Conservation (phyloP, 108 stramenopile genomes). For the Chaetoceros tenuissimus region DNA sequence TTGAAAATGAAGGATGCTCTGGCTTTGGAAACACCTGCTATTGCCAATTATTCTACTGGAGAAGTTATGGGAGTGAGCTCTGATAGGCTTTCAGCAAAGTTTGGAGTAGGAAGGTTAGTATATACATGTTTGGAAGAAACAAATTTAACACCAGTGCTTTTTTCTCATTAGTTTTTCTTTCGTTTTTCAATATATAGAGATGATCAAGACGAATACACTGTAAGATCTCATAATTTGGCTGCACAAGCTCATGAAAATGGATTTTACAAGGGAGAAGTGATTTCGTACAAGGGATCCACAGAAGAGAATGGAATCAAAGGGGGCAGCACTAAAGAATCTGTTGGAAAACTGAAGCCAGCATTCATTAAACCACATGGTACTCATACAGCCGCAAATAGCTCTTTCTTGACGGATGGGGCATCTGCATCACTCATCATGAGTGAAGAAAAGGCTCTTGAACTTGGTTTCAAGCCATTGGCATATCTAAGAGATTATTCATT, state of each 20-base stretch:
- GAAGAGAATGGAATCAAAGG: constrained; percentile 96
- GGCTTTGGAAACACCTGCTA: constrained; percentile 92
- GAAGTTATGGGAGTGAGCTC: constrained; percentile 98
- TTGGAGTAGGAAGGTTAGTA: no score
- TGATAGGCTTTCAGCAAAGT: constrained; percentile 92
- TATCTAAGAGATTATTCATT: constrained; percentile 92
- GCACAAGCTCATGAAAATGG: constrained; percentile 87
- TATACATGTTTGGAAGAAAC: no score
- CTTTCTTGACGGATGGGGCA: constrained; percentile 96
- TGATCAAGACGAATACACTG: constrained; percentile 95
- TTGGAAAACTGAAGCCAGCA: constrained; percentile 92
- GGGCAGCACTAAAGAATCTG: constrained; percentile 83
- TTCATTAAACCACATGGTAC: constrained; percentile 97
- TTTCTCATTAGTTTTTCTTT: no score
- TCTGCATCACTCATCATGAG: constrained; percentile 89
- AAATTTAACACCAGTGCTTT: no score
- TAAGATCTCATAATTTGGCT: constrained; percentile 83
- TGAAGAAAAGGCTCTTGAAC: constrained; percentile 88
- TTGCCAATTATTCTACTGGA: constrained; percentile 98
- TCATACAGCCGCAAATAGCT: constrained; percentile 98
- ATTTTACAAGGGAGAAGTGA: constrained; percentile 87
- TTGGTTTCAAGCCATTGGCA: constrained; percentile 92
- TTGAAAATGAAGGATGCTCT: constrained; percentile 80
- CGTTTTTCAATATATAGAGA: constrained; percentile 79
- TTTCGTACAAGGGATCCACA: constrained; percentile 80